Base-by-base conservation (phyloP, 2,329 filamentous ascomycete genomes). In the Rachicladosporium sp. region DNA sequence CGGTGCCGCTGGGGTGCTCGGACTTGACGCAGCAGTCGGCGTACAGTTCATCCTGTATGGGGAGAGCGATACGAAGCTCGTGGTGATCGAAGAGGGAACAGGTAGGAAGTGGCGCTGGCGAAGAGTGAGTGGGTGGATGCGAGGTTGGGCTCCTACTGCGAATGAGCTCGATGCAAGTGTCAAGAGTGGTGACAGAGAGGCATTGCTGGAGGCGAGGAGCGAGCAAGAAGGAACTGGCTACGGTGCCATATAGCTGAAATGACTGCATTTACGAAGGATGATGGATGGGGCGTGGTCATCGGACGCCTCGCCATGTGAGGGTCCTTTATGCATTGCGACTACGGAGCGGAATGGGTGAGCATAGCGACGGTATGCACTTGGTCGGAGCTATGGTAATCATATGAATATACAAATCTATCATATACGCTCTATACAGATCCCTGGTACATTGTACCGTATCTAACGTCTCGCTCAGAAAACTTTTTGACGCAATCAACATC, bases 1-100 rank as follows among this genome's bases (percentile, higher is more conserved):
- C 0, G 78, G 78, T 4, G 76, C 78, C 4, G 74, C 75, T 2
- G 77, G 78, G 6, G 77, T 80, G 2, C 59, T 82, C 5, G 62
- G 67, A 12, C 63, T 80, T 55, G 78, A 82, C 54, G 75, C 67
- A 0, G 70, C 69, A 19, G 71, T 82, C 39, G 76, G 75, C 0
- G 54, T 77, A 29, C 78, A 82, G 45, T 81, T 80, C 51, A 59
- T 71, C 47, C 62, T 72, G 46, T 81, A 76, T 50, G 72, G 74
- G 6, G 46, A 55, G 38, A 59, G 58, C 13, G 59, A 60, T 32
- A 61, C 56, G 42, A 60, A 66, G 38, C 64, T 70, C 38, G 61
- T 70, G 27, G 62, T 68, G 13, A 60, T 68, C 19, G 55, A 62
- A 10, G 55, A 56, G 11, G 44, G 39, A 66, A 68, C 64, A 57